Evolutionary conservation across 805 yeast species (phyloP).

Genomic region (Naumovozyma dairenensis): DNA sequence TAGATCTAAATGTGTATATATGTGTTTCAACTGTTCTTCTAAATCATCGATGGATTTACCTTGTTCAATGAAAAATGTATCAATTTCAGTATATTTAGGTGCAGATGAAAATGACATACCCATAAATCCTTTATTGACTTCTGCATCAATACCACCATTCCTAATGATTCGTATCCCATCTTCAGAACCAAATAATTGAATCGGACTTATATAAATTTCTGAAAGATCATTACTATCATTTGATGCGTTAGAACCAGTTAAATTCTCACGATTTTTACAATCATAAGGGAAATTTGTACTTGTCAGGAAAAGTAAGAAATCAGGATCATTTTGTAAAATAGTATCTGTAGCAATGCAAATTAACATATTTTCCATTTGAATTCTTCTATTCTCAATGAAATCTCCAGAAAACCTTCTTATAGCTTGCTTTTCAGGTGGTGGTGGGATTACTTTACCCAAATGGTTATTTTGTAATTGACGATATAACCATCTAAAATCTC

Average conservation of each 20-base stretch:
- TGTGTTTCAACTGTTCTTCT: constrained; percentile 60
- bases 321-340: constrained; percentile 56
- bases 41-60: constrained; percentile 58
- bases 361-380: constrained; percentile 81
- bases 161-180: constrained; percentile 23
- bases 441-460: constrained; percentile 87
- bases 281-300: constrained; percentile 60
- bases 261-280: constrained; percentile 59
- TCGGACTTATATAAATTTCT: constrained; percentile 27
- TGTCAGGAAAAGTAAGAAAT: constrained; percentile 67
- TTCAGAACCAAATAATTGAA: constrained; percentile 25
- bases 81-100: constrained; percentile 65
- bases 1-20: constrained; percentile 61
- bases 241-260: constrained; percentile 45
- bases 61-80: constrained; percentile 64
- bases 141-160: constrained; percentile 31
- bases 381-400: constrained; percentile 77
- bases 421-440: constrained; percentile 91
- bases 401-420: constrained; percentile 87
- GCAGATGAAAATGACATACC: constrained; percentile 62
- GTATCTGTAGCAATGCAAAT: constrained; percentile 52
- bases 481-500: constrained; percentile 90
- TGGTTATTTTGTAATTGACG: constrained; percentile 77
- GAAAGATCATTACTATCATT: constrained; percentile 32
- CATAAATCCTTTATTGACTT: constrained; percentile 59